These are phyloP conservation scores for Coffea eugenioides DNA, from an alignment of 257 asterid genomes.

Conservation along the genomic window DNA sequence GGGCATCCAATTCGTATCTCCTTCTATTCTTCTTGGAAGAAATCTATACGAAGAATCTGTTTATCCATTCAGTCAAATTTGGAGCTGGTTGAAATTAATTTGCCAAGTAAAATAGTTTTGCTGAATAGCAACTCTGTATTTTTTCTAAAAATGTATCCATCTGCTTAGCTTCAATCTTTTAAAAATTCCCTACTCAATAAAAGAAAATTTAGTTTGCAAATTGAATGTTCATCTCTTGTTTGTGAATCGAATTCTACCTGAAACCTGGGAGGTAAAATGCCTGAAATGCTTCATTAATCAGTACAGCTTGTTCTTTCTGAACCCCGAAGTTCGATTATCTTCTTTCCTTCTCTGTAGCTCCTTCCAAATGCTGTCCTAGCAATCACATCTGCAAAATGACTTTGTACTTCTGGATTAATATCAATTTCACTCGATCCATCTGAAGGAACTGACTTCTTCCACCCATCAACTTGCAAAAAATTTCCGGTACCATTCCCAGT, in stretches of 20 bases:
- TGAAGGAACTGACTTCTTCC: constrained; percentile 13
- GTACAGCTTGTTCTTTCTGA: constrained; percentile 22
- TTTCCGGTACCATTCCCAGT: constrained; percentile 22
- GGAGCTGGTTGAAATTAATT: neutral
- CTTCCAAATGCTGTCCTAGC: constrained; percentile 27
- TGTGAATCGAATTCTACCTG: constrained; percentile 2
- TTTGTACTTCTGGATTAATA: constrained; percentile 8
- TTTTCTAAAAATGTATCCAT: neutral
- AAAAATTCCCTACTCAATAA: no score
- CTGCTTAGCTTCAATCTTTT: neutral
- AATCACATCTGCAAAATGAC: constrained; percentile 23
- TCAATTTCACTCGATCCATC: constrained; percentile 15
- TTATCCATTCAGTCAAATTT: neutral
- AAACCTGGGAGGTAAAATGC: constrained; percentile 26
- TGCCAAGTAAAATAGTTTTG: neutral
- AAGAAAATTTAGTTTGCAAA: neutral
- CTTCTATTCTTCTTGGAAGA: constrained; percentile 30
- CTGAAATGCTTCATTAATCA: constrained; percentile 21
- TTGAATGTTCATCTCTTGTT: neutral
- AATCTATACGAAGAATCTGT: constrained; percentile 15
- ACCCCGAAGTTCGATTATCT: constrained; percentile 15
- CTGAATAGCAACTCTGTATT: neutral
- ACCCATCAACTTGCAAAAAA: constrained; percentile 12
- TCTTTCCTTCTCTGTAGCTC: constrained; percentile 25
- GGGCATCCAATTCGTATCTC: constrained; percentile 24